Percentiles rank a stretch among this genome's conserved stretches.
These are phyloP conservation scores for Neonectria hederae DNA, from an alignment of 2,329 filamentous ascomycete genomes.

Conservation along the genomic window DNA sequence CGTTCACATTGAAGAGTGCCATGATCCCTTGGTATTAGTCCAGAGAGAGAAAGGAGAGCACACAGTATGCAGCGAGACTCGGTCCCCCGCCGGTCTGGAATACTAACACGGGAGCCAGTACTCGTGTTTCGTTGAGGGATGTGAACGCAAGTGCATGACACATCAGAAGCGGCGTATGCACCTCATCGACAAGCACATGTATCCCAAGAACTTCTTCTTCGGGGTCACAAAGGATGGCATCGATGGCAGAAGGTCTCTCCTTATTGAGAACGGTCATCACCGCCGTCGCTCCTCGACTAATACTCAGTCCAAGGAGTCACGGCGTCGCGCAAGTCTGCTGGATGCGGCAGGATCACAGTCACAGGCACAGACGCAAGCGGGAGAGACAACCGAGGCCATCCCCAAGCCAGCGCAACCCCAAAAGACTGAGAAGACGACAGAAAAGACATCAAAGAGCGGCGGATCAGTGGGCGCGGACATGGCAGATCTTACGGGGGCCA, in stretches of 20 bases:
- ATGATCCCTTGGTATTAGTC: conserved; percentile 81
- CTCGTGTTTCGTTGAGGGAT: conserved; percentile 88
- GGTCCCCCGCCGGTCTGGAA: not conserved
- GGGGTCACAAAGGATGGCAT: conserved; percentile 89
- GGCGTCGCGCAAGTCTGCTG: conserved; percentile 47
- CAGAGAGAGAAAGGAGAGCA: conserved; percentile 84
- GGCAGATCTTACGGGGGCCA: conserved; percentile 70
- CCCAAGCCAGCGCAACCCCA: conserved; percentile 29
- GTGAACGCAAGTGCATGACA: conserved; percentile 84
- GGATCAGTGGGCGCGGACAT: conserved; percentile 61
- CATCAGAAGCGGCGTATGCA: conserved; percentile 87
- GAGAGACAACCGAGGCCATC: conserved; percentile 20
- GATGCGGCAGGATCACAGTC: conserved; percentile 36
- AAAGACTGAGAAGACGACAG: conserved; percentile 28
- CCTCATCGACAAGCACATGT: conserved; percentile 93
- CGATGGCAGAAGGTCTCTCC: conserved; percentile 81
- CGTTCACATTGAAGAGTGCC: conserved; percentile 90
- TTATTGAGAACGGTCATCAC: conserved; percentile 66
- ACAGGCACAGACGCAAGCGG: conserved; percentile 22
- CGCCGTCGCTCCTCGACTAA: conserved; percentile 59
- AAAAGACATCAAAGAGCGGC: conserved; percentile 18
- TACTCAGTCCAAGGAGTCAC: conserved; percentile 46
- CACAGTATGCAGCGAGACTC: conserved; percentile 66
- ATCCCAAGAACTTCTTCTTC: conserved; percentile 89
- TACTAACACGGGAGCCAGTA: conserved; percentile 62